Evolutionary conservation across 257 asterid species (phyloP).

Genomic region (Avicennia marina): DNA sequence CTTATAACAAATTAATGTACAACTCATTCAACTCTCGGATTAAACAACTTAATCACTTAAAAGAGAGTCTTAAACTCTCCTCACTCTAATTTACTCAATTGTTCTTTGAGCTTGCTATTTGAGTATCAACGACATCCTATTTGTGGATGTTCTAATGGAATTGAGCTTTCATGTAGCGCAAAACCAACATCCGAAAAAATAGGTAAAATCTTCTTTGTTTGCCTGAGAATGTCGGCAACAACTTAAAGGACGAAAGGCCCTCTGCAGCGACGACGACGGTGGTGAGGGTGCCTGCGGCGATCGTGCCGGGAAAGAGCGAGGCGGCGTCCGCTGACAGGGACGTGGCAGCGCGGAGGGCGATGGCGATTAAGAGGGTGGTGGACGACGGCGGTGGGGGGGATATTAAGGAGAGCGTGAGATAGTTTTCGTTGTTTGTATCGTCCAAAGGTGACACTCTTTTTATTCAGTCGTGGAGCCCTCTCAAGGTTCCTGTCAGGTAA

Average conservation of each 20-base stretch:
- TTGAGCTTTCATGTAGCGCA: no score
- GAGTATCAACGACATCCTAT: no score
- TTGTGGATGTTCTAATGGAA: no score
- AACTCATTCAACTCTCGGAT: no score
- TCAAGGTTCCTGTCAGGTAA: conserved; percentile 54
- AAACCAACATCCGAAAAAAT: no score
- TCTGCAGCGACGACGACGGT: conserved; percentile 36
- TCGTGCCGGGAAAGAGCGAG: conserved; percentile 53
- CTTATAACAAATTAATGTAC: no score
- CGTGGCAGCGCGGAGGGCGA: conserved; percentile 64
- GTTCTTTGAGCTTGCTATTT: no score
- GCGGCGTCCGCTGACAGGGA: conserved; percentile 57
- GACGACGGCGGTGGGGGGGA: conserved; percentile 32
- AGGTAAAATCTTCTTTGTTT: no score
- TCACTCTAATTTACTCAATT: no score
- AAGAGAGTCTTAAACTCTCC: no score
- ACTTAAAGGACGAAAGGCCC: conserved; percentile 49
- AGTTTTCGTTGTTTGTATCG: conserved; percentile 44
- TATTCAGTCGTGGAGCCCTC: conserved; percentile 78
- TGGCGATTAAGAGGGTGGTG: conserved; percentile 68
- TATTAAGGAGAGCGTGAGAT: conserved; percentile 35
- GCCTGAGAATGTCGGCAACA: no score
- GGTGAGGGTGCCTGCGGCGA: conserved; percentile 55
- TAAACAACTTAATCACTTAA: no score
- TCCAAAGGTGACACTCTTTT: conserved; percentile 66